Base-by-base conservation (phyloP, 148 eudicot species). In the Vaccinium vitisidaea region DNA sequence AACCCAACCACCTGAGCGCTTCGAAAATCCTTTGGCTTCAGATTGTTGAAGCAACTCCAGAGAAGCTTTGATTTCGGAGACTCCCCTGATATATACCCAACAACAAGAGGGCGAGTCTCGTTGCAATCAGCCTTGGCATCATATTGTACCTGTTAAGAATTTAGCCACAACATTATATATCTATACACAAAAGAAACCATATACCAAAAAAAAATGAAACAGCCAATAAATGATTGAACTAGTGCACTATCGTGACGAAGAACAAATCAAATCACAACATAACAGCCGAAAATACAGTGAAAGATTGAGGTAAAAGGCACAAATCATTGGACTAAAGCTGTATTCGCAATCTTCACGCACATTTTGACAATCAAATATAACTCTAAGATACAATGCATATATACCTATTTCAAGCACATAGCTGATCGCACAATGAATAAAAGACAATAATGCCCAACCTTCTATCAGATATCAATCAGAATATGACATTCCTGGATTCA, bases 51-150 rank as follows among this genome's bases (percentile, higher is more conserved):
- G 27, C 79, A 75, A 23, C 53, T 48, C 79, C 79, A 46, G 13
- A 75, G 54, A 75, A 75, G 54, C 25, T 75, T 75, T 46, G 79
- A 75, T 75, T 75, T 75, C 25, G 79, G 79, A 21, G 27, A 75
- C 79, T 75, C 79, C 15, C 79, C 54, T 46, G 27, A 75, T 19
- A 75, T 46, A 75, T 21, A 75, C 27, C 79, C 79, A 46, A 75
- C 6, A 3, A 75, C 54, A 75, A 46, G 79, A 18, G 79, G 79
- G 23, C 53, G 25, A 43, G 50, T 21, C 0, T 14, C 5, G 1
- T 9, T 48, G 53, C 25, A 75, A 21, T 9, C 53, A 46, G 79
- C 79, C 54, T 43, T 46, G 14, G 15, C 54, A 21, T 43, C 48
- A 18, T 75, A 69, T 69, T 43, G 18, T 69, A 69, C 74, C 74